phyloP scores from a whole-genome alignment of 495 filamentous ascomycete genomes.

The Lasiosphaeria miniovina region DNA sequence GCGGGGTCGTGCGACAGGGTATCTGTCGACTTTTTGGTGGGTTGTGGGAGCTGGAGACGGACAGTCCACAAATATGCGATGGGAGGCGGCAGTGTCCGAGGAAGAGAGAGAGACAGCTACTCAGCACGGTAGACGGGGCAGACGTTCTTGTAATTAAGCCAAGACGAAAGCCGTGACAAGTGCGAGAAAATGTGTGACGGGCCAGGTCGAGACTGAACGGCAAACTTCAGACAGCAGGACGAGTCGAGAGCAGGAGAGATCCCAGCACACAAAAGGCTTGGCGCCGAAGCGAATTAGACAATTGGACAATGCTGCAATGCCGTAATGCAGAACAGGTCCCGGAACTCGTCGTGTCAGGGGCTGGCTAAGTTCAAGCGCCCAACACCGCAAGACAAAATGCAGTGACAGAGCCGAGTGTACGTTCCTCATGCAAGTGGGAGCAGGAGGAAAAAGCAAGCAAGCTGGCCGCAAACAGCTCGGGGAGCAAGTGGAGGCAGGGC shows the following conservation, averaged over 20 bases:
- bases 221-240: conserved; percentile 12
- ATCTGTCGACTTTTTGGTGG: not conserved
- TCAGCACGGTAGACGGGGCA: too few species aligned
- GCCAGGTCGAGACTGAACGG: not conserved
- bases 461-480: too few species aligned
- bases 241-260: conserved; percentile 5
- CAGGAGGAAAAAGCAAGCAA: too few species aligned
- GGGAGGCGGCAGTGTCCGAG: not conserved
- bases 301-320: conserved; percentile 18
- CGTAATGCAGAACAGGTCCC: not conserved
- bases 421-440: not conserved
- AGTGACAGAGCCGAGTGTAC: not conserved
- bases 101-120: too few species aligned
- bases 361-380: conserved; percentile 3
- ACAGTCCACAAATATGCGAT: not conserved
- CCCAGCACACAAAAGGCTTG: conserved; percentile 16
- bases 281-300: conserved; percentile 21
- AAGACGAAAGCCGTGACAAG: not conserved
- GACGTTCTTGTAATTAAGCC: too few species aligned
- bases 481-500: too few species aligned
- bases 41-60: not conserved
- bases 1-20: not conserved
- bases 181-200: not conserved
- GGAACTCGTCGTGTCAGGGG: not conserved
- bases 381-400: too few species aligned